Base-by-base conservation (phyloP, 306 rosid genomes). In the Cicer pinnatifidum region DNA sequence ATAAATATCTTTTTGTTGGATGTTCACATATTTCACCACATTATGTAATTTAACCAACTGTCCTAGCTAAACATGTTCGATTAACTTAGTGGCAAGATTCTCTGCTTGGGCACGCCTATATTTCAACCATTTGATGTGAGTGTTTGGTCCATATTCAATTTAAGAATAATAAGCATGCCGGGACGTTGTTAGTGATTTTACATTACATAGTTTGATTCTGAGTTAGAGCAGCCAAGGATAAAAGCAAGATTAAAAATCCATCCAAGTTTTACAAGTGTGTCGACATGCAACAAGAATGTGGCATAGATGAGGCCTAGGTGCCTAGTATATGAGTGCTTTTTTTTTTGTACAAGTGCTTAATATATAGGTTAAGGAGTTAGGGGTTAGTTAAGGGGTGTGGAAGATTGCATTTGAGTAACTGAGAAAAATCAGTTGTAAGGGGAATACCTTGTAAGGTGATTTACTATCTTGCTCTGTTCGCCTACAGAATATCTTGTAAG, bases 1-100 rank as follows among this genome's bases (percentile, higher is more conserved):
- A 84, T 57, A 7, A 67, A 67, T 50, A 71, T 53, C 12, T 81
- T 81, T 64, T 76, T 79, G 44, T 71, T 73, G 74, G 28, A 48
- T 16, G 11, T 40, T 35, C 20, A 23, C 79, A 13, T 60, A 67
- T 79, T 40, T 74, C 52, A 66, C 75, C 58, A 7, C 41, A 63
- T 73, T 41, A 23, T 68, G 37, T 62, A 57, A 67, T 74, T 68
- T 56, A 67, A 23, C 67, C 33, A 52, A 51, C 39, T 54, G 48
- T 71, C 67, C 44, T 77, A 75, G 56, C 44, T 57, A 48, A 72
- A 37, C 62, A 64, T 43, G 43, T 12, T 76, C n/a, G 60, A 56
- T 45, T 71, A 19, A 46, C 66, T 53, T 69, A 39, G 46, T 71
- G 69, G 16, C 62, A 44, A 52, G 68, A 62, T 69, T 81, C 37